These are phyloP conservation scores for Nosema granulosis DNA, from an alignment of 371 early-diverging fungal species.

Conservation along the genomic window DNA sequence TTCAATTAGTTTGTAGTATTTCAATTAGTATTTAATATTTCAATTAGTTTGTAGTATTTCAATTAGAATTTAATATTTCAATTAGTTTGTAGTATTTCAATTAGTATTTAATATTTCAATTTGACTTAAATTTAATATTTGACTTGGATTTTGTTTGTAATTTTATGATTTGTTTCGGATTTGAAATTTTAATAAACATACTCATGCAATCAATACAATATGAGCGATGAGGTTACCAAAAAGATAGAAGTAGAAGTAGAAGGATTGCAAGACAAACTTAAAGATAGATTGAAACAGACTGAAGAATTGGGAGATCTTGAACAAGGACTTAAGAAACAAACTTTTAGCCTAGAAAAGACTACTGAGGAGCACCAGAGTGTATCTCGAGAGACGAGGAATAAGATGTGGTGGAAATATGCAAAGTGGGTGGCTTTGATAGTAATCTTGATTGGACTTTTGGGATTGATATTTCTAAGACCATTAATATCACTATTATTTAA, in stretches of 20 bases:
- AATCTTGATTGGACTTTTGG: slow-evolving; percentile 45
- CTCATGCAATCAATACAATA: too few species aligned
- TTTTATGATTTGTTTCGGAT: too few species aligned
- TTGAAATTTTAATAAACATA: too few species aligned
- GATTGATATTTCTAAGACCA: slow-evolving; percentile 29
- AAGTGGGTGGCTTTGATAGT: slow-evolving; percentile 52
- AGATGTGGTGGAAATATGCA: slow-evolving; percentile 58
- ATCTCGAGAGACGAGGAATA: slow-evolving; percentile 52
- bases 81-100: too few species aligned
- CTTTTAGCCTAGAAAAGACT: slow-evolving; percentile 51
- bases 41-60: too few species aligned
- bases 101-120: too few species aligned
- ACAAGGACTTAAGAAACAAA: slow-evolving; percentile 37
- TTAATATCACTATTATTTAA: too few species aligned
- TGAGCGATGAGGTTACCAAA: slow-evolving; percentile 50
- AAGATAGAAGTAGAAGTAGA: slow-evolving; percentile 64
- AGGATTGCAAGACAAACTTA: slow-evolving; percentile 58
- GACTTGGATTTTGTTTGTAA: too few species aligned
- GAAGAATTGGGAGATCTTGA: slow-evolving; percentile 58
- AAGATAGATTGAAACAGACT: slow-evolving; percentile 60
- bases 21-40: too few species aligned
- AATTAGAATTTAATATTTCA: too few species aligned
- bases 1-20: too few species aligned
- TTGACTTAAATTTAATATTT: too few species aligned
- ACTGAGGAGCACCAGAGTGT: slow-evolving; percentile 47